These are phyloP conservation scores for Aspergillus thermomutatus DNA, from an alignment of 2,329 filamentous ascomycete genomes.

Conservation along the genomic window DNA sequence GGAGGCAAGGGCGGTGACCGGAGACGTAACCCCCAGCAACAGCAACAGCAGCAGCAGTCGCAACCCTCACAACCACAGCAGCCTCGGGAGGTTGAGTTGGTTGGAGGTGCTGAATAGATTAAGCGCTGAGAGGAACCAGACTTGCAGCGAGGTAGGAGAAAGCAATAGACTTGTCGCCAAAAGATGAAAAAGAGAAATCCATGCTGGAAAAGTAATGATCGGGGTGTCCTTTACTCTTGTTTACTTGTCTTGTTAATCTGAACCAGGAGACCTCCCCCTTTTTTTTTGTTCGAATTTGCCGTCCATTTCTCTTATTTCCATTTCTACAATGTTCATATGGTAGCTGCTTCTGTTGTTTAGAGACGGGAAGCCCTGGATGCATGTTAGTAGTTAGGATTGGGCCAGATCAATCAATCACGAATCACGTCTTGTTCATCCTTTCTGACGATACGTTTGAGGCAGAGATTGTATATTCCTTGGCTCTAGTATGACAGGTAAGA, in stretches of 20 bases:
- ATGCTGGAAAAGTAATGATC: slow-evolving; percentile 3
- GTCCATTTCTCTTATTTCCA: slow-evolving; percentile 1
- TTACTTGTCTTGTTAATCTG: neutral
- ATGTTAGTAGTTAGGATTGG: slow-evolving; percentile 9
- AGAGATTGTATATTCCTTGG: neutral
- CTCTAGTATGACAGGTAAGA: neutral
- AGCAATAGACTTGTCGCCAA: neutral
- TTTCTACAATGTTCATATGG: slow-evolving; percentile 3
- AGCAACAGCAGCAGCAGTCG: slow-evolving; percentile 23
- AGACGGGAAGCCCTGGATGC: slow-evolving; percentile 9
- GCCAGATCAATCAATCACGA: slow-evolving; percentile 18
- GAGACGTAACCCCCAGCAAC: slow-evolving; percentile 29
- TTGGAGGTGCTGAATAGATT: slow-evolving; percentile 29
- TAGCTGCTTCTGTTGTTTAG: slow-evolving; percentile 15
- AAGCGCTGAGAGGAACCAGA: neutral
- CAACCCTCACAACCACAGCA: slow-evolving; percentile 16
- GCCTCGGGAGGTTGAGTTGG: slow-evolving; percentile 36
- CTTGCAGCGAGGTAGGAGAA: too few species aligned
- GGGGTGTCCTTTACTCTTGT: slow-evolving; percentile 5
- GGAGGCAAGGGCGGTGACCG: slow-evolving; percentile 31
- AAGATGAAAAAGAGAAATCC: neutral
- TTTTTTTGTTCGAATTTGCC: slow-evolving; percentile 12
- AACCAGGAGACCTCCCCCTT: slow-evolving; percentile 4
- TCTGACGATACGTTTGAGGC: neutral
- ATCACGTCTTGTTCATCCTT: slow-evolving; percentile 14